Base-by-base conservation (phyloP, 1,284 basidiomycete genomes). In the Puccinia triticina region DNA sequence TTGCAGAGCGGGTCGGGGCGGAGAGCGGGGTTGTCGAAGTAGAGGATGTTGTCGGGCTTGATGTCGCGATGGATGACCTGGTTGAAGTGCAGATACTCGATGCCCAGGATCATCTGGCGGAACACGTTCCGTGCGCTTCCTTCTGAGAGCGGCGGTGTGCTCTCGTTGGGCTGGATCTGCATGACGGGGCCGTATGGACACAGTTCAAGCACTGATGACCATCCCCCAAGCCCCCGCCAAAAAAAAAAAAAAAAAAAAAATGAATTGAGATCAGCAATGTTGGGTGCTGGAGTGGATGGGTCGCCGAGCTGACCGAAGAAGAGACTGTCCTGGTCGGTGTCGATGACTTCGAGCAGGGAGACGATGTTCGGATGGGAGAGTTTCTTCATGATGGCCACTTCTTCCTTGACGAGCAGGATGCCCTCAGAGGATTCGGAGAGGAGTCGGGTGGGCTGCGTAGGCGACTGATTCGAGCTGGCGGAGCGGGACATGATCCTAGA, bases 321-420 rank as follows among this genome's bases (percentile, higher is more conserved):
- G 32, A 77, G 29, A 77, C 76, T 77, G 50, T 77, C 59, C 14
- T 34, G 26, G 48, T 77, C 61, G 37, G 76, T 77, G 50, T 77
- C 76, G 18, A 77, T 77, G 40, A 77, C 76, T 66, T 77, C 76
- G 40, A 77, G 53, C 3, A 77, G 21, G 23, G 76, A 66, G 61
- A 46, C 76, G n/a, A 77, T 66, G 21, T 77, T 77, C n/a, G 61
- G 57, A 77, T 77, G 76, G 11, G 34, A 32, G 18, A 77, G 50
- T 66, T 77, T 77, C 46, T 77, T 77, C 76, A 77, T 77, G 32
- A 77, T 77, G 29, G 76, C 76, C 23, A 77, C 76, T 66, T 77
- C 76, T 16, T 26, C 59, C 26, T 77, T 77, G 21, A 77, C 76
- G n/a, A 77, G 55, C 11, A 40, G 34, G 57, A 77, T 77, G 11